phyloP scores from a whole-genome alignment of 176 grass and related monocot species.

The Triticum dicoccoides region DNA sequence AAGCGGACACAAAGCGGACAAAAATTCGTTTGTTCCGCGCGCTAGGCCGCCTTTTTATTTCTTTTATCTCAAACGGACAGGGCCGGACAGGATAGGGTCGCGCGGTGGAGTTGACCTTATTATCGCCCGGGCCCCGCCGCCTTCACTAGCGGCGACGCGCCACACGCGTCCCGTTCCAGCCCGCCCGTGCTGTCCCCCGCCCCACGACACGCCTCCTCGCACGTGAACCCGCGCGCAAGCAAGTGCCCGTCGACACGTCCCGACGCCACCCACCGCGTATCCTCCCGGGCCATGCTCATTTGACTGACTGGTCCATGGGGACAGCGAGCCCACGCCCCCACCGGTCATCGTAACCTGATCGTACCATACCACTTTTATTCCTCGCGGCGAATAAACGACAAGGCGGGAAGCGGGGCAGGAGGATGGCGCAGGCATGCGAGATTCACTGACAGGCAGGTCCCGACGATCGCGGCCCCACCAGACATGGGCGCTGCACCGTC shows the following conservation, averaged over 20 bases:
- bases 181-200: slow-evolving; percentile 39
- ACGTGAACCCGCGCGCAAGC: slow-evolving; percentile 28
- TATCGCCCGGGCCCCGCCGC: neutral
- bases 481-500: neutral
- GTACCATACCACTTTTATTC: neutral
- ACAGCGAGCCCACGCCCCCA: neutral
- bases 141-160: neutral
- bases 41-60: no score
- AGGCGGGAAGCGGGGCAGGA: neutral
- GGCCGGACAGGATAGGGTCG: no score
- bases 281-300: neutral
- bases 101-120: no score
- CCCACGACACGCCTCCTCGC: slow-evolving; percentile 43
- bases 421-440: neutral
- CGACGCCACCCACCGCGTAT: neutral
- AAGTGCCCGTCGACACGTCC: slow-evolving; percentile 19
- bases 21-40: no score
- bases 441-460: neutral
- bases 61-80: no score
- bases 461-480: neutral
- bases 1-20: no score
- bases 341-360: neutral
- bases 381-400: slow-evolving; percentile 34
- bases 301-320: neutral
- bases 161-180: neutral